Evolutionary conservation across 352 stramenopile genomes (phyloP).

Genomic region (Phytophthora niederhauseri): DNA sequence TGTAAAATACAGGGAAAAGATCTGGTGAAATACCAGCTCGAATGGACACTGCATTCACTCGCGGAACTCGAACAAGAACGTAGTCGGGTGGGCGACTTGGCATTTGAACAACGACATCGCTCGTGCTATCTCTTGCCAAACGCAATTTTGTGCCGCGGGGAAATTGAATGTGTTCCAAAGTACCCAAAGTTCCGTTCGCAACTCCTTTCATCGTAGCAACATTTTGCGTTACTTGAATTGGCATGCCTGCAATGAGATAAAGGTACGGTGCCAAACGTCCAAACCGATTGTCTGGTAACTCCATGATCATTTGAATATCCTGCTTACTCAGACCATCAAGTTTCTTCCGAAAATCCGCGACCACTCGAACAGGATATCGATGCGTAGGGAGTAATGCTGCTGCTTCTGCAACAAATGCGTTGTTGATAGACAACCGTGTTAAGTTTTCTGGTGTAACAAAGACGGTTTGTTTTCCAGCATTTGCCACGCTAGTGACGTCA

Average conservation of each 20-base stretch:
- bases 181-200: constrained; percentile 10
- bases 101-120: background rate
- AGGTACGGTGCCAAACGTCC: constrained; percentile 16
- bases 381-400: background rate
- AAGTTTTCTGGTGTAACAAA: constrained; percentile 7
- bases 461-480: background rate
- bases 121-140: background rate
- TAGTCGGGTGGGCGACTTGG: background rate
- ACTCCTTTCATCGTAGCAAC: constrained; percentile 4
- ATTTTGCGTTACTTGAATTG: constrained; percentile 24
- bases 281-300: constrained; percentile 6
- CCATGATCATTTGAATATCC: background rate
- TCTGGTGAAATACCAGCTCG: background rate
- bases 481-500: background rate
- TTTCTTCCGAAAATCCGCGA: background rate
- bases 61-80: background rate
- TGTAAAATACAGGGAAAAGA: background rate
- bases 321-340: background rate
- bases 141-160: constrained; percentile 2
- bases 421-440: constrained; percentile 6
- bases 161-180: constrained; percentile 5
- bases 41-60: background rate
- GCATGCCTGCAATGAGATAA: constrained; percentile 18
- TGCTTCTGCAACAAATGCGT: background rate
- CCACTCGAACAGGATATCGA: constrained; percentile 1